Conservation (phyloP, 257 asterid genomes). For the Plantago ovata region DNA sequence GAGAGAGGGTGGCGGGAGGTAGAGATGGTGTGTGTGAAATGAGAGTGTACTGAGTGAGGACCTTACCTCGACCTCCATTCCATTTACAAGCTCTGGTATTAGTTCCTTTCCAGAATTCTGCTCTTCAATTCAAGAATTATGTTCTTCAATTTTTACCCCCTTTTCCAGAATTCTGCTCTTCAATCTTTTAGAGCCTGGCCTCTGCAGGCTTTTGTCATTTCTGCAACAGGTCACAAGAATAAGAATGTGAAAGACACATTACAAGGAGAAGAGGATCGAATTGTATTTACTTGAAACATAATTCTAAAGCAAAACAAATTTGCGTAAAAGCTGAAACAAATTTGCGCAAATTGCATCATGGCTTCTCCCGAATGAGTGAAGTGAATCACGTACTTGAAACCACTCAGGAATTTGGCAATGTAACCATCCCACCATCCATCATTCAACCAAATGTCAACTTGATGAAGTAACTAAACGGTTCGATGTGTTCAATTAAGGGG, state of each 20-base stretch:
- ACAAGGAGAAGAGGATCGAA: no score
- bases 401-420: conserved; percentile 27
- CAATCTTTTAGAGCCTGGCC: conserved; percentile 28
- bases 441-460: conserved; percentile 50
- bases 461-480: conserved; percentile 32
- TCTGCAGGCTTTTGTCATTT: conserved; percentile 33
- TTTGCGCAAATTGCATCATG: no score
- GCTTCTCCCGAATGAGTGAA: conserved; percentile 30
- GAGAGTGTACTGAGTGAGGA: no score
- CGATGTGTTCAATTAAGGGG: conserved; percentile 28
- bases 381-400: conserved; percentile 29
- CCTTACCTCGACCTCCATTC: conserved; percentile 48
- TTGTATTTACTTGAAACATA: not conserved
- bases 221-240: conserved; percentile 35
- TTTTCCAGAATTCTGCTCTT: conserved; percentile 20
- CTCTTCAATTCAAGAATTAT: conserved; percentile 1
- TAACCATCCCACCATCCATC: conserved; percentile 61
- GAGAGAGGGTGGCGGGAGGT: no score
- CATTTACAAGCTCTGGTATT: conserved; percentile 25
- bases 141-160: no score
- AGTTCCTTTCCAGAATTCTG: conserved; percentile 18
- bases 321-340: no score
- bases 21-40: no score
- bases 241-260: conserved; percentile 8
- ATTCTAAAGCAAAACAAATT: no score